phyloP scores from a whole-genome alignment of 2,329 filamentous ascomycete species.

The Eutypella sp. region DNA sequence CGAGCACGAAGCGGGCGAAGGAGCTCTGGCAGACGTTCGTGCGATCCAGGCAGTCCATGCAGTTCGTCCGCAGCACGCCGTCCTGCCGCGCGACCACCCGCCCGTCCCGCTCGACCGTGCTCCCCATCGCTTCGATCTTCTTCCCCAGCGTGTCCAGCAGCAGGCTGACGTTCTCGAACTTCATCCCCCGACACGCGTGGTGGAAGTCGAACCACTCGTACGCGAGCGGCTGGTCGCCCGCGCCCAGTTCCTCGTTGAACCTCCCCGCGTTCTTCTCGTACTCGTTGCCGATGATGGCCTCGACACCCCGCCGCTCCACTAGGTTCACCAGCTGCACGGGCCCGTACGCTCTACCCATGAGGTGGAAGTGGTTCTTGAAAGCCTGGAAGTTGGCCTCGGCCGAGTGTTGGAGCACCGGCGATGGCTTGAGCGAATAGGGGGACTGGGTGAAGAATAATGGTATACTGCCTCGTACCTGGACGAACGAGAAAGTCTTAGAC shows the following conservation, averaged over 20 bases:
- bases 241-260: slow-evolving; percentile 59
- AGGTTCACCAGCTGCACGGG: slow-evolving; percentile 74
- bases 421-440: slow-evolving; percentile 87
- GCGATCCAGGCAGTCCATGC: slow-evolving; percentile 96
- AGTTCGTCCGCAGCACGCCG: slow-evolving; percentile 88
- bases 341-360: slow-evolving; percentile 66
- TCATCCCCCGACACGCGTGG: slow-evolving; percentile 88
- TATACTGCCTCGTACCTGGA: slow-evolving; percentile 86
- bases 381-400: slow-evolving; percentile 72
- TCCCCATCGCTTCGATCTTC: slow-evolving; percentile 66
- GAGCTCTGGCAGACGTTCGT: slow-evolving; percentile 96
- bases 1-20: slow-evolving; percentile 76
- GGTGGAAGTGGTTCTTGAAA: slow-evolving; percentile 73
- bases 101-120: slow-evolving; percentile 55
- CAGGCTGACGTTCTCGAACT: slow-evolving; percentile 87
- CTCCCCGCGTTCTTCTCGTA: slow-evolving; percentile 65
- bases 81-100: slow-evolving; percentile 49
- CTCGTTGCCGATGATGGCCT: slow-evolving; percentile 70
- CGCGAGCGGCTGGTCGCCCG: slow-evolving; percentile 42
- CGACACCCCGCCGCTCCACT: slow-evolving; percentile 82
- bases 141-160: slow-evolving; percentile 66
- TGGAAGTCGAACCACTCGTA: slow-evolving; percentile 99
- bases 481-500: slow-evolving; percentile 70
- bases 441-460: slow-evolving; percentile 94
- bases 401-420: slow-evolving; percentile 77